Evolutionary conservation across 2,329 filamentous ascomycete species (phyloP).

Genomic region (Delphinella strobiligena): DNA sequence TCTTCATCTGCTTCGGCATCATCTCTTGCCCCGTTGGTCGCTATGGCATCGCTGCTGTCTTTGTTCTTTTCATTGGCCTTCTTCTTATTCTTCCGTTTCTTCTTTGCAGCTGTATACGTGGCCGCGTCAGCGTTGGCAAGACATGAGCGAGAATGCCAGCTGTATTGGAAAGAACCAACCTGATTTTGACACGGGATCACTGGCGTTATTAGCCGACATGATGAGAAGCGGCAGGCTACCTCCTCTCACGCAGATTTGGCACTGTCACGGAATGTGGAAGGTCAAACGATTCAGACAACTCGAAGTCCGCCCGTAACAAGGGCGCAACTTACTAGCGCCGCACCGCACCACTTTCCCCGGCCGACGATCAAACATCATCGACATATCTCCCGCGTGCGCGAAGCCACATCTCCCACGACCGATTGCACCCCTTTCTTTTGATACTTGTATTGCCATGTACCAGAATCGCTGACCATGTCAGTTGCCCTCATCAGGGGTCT

Average conservation of each 20-base stretch:
- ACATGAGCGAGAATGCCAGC: neutral
- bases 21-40: conserved; percentile 22
- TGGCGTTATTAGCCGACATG: conserved; percentile 10
- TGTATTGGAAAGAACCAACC: conserved; percentile 7
- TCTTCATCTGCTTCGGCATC: conserved; percentile 25
- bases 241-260: neutral
- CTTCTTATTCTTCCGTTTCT: conserved; percentile 48
- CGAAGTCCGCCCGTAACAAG: neutral
- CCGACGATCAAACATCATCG: neutral
- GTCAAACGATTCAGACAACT: neutral
- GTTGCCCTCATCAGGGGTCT: no score
- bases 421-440: no score
- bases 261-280: neutral
- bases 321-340: conserved; percentile 1
- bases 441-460: no score
- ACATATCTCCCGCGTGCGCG: neutral
- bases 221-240: neutral
- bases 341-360: neutral
- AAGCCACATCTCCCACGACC: no score
- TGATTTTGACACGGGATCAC: conserved; percentile 10
- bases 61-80: conserved; percentile 36
- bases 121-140: conserved; percentile 9
- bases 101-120: conserved; percentile 30
- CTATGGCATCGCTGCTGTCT: conserved; percentile 23
- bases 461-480: no score